Evolutionary conservation across 257 asterid species (phyloP).

Genomic region (Penstemon newberryi): DNA sequence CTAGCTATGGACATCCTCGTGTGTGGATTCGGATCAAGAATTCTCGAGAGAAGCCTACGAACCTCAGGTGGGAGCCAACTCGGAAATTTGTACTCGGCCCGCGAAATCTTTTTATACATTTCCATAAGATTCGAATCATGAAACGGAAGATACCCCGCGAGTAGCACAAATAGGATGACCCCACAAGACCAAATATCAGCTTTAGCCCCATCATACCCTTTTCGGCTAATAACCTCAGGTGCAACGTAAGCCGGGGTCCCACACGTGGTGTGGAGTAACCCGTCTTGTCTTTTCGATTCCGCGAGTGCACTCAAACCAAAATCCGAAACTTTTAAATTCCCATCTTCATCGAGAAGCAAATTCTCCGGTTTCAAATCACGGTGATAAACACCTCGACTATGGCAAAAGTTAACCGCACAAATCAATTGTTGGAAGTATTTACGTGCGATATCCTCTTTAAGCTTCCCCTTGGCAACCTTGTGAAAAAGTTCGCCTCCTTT

Average conservation of each 20-base stretch:
- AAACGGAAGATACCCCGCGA: constrained; percentile 24
- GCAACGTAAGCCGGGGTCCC: constrained; percentile 27
- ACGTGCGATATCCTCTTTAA: constrained; percentile 29
- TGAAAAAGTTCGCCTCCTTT: constrained; percentile 35
- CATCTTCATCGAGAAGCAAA: constrained; percentile 29
- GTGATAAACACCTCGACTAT: constrained; percentile 33
- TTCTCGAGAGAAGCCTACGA: constrained; percentile 15
- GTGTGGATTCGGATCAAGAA: constrained; percentile 23
- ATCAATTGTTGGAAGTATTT: constrained; percentile 34
- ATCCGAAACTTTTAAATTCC: constrained; percentile 31
- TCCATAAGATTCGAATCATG: background rate
- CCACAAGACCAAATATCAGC: constrained; percentile 29
- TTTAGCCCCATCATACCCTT: constrained; percentile 28
- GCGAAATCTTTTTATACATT: constrained; percentile 17
- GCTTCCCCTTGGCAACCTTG: constrained; percentile 31
- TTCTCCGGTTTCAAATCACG: constrained; percentile 36
- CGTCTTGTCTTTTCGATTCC: constrained; percentile 26
- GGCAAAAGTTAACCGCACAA: constrained; percentile 31
- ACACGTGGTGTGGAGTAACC: constrained; percentile 27
- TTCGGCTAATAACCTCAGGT: constrained; percentile 21
- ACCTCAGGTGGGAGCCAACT: constrained; percentile 7
- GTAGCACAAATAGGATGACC: constrained; percentile 12
- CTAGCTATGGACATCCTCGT: constrained; percentile 4
- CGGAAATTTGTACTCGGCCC: constrained; percentile 14
- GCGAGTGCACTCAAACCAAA: constrained; percentile 35